Base-by-base conservation (phyloP, 2,329 filamentous ascomycete genomes). In the Albophoma yamanashiensis region DNA sequence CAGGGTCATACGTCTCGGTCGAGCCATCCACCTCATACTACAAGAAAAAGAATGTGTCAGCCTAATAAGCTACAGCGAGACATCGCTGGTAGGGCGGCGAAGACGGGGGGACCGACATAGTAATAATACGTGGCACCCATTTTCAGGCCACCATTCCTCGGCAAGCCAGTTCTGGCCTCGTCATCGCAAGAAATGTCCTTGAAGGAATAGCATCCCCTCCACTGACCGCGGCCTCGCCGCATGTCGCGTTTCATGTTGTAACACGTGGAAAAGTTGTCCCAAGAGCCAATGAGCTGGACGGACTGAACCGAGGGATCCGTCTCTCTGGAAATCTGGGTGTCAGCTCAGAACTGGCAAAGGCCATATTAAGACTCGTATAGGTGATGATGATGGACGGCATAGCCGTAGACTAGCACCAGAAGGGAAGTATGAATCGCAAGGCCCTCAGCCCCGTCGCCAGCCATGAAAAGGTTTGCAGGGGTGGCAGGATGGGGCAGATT, bases 41-140 rank as follows among this genome's bases (percentile, higher is more conserved):
- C n/a, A 40, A 20, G 45, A 27, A 58, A 20, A 45, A n/a, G 57
- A 20, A 55, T 22, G 15, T 12, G 55, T 25, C n/a, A 56, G 56
- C n/a, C 40, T 17, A 4, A 47, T 25, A 47, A 34, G 3, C 8
- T 14, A 25, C 42, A 38, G 42, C 55, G 38, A 25, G 43, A 50
- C 31, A 27, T 2, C 7, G 20, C 14, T 9, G 14, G 20, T 17
- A 11, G 31, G 50, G 55, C 45, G 47, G 60, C 39, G 47, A 27
- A 11, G 43, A n/a, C 47, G 39, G 45, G 39, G 45, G 58, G 20
- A 81, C 89, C 76, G 78, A 95, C 91, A 76, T 94, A 97, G 79
- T 96, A 97, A 82, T 93, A 97, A 75, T 97, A 97, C 20, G 88
- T 94, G 62, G 89, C 86, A 53, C 92, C 92, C 89, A 96, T 96